These are phyloP conservation scores for Chrysoporthe deuterocubensis DNA, from an alignment of 2,329 filamentous ascomycete species.

Conservation along the genomic window DNA sequence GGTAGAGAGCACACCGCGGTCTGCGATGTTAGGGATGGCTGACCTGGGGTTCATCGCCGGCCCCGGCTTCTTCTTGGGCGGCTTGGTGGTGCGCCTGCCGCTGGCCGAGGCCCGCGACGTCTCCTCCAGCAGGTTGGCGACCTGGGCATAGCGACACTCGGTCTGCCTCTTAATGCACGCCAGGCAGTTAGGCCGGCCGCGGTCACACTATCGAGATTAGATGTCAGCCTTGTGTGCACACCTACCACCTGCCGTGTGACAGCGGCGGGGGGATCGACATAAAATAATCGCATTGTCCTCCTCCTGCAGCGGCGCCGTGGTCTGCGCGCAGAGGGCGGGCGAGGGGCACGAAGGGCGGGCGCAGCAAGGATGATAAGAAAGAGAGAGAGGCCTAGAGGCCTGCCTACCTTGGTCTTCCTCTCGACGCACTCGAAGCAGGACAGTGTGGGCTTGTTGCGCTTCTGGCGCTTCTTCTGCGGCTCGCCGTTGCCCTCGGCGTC, in stretches of 20 bases:
- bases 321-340: no score
- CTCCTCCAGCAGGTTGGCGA: slow-evolving; percentile 78
- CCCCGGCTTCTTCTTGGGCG: slow-evolving; percentile 56
- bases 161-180: slow-evolving; percentile 77
- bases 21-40: slow-evolving; percentile 58
- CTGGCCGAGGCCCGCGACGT: slow-evolving; percentile 58
- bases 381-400: not conserved
- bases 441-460: slow-evolving; percentile 81
- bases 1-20: slow-evolving; percentile 53
- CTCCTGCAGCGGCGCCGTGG: no score
- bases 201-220: slow-evolving; percentile 64
- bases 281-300: no score
- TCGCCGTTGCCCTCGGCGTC: slow-evolving; percentile 34
- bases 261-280: no score
- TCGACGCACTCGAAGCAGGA: slow-evolving; percentile 82
- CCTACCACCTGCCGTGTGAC: no score
- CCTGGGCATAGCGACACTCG: slow-evolving; percentile 73
- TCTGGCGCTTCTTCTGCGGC: slow-evolving; percentile 72
- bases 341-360: no score
- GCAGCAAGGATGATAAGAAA: no score
- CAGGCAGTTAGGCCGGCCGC: slow-evolving; percentile 70
- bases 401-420: slow-evolving; percentile 71
- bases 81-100: slow-evolving; percentile 60
- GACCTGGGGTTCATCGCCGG: slow-evolving; percentile 42
- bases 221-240: slow-evolving; percentile 11